Evolutionary conservation across 768 basidiomycete genomes (phyloP).

Genomic region (Terana coerulea): DNA sequence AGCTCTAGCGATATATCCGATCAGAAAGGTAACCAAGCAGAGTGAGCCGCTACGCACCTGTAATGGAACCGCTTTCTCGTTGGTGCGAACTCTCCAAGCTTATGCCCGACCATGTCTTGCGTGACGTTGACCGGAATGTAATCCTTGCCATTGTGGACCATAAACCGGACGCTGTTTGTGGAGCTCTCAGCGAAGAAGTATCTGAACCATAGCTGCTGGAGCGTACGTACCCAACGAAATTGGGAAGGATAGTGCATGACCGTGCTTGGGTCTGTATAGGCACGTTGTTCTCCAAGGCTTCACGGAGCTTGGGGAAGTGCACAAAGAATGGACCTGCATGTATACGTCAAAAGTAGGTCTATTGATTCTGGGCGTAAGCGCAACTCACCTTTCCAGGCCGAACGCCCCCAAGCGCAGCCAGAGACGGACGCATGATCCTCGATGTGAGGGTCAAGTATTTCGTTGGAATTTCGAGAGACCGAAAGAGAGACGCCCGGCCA

Average conservation of each 20-base stretch:
- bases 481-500: not conserved
- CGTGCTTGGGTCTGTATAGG: slow-evolving; percentile 87
- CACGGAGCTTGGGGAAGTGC: slow-evolving; percentile 82
- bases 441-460: not conserved
- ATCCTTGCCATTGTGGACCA: slow-evolving; percentile 93
- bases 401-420: slow-evolving; percentile 61
- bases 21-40: not conserved
- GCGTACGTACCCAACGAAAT: slow-evolving; percentile 82
- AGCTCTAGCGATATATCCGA: slow-evolving; percentile 22
- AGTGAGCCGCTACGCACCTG: slow-evolving; percentile 53
- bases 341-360: no score
- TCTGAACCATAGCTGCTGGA: not conserved
- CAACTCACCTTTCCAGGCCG: slow-evolving; percentile 72
- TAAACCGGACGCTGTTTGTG: slow-evolving; percentile 65
- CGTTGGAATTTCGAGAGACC: not conserved
- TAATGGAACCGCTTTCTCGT: slow-evolving; percentile 86
- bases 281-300: slow-evolving; percentile 76
- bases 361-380: not conserved
- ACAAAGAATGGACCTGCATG: slow-evolving; percentile 87
- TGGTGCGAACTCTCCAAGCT: slow-evolving; percentile 90
- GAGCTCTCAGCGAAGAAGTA: not conserved
- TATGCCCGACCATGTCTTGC: slow-evolving; percentile 99
- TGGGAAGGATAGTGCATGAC: slow-evolving; percentile 90
- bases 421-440: slow-evolving; percentile 57
- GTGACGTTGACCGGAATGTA: slow-evolving; percentile 84